Evolutionary conservation across 192 early-diverging fungal genomes (phyloP), one percentile per base, ranked within the genome.

Genomic region (Coemansia furcata): DNA sequence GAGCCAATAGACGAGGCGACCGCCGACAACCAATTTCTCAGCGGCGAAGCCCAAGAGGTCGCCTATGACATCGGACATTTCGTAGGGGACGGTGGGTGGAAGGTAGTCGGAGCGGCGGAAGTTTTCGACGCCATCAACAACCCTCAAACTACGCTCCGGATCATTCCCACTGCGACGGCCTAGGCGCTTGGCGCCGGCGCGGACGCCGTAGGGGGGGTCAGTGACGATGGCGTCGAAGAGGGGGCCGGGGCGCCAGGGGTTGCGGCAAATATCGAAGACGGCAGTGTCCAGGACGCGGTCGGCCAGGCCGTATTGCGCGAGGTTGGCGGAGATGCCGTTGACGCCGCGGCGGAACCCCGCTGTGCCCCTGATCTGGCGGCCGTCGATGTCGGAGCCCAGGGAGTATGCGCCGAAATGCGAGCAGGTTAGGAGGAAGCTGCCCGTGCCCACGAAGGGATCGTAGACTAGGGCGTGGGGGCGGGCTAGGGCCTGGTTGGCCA

Each of bases 381-480:
- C 97, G 67, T 99, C 96, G 70, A 99, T 99, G 85, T 99, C 97
- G 4, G 94, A 89, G 6, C 97, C 97, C 67, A 97, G 74, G 0
- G 95, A 93, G 69, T 82, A 92, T 0, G 93, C 89, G 26, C 97
- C 97, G 83, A 94, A 98, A 73, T 98, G 92, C 19, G 97, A 87
- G 71, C 94, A 95, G 1, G 94, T 95, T 66, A 99, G 79, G 44
- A 99, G 79, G 60, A 99, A 95, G 50, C 90, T 92, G 29, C 93
- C 96, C 0, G 97, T 99, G 7, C 97, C 97, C 0, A 97, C 95
- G 86, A 98, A 99, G 26, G 97, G 97, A 77, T 99, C 97, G 57
- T 96, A 89, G 4, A 97, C 87, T 3, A 98, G 71, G 33, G 89
- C 85, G 14, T 94, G 94, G 3, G 58, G 35, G 10, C 85, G 64